Evolutionary conservation across 768 basidiomycete species (phyloP), one percentile per base, ranked within the genome.

Genomic region (Albatrellus ellisii): DNA sequence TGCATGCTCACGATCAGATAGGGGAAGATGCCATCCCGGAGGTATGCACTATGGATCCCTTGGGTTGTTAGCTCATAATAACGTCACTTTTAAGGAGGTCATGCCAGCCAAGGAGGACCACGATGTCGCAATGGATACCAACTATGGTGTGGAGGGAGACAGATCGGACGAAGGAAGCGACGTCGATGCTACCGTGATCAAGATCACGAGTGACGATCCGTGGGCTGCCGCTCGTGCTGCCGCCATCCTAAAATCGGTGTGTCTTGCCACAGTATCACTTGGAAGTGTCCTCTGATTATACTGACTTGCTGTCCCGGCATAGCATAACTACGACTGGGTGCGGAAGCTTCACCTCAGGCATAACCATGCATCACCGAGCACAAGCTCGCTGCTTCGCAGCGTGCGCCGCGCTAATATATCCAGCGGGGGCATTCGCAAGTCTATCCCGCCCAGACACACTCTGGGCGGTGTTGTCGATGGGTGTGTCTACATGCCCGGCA

Each of bases 171-270:
- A 62, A 4, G 45, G 50, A 22, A 63, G 63, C 36, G 62, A 62
- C 4, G 64, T 67, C 7, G 72, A 74, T 39, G 59, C 64, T 11
- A 72, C 72, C n/a, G 63, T 92, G 4, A 76, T 95, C 48, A 81
- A 85, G 62, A 84, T 94, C 46, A 79, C 79, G 2, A 88, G 85
- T 45, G 73, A 75, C 17, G 85, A 94, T 58, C 85, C 91, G 2
- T 68, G 70, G 45, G 87, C 87, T 14, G 91, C 91, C 35, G 91
- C 90, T 2, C 66, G 86, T 36, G 91, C 90, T n/a, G 90, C 87
- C 26, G 91, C 91, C 0, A 91, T 95, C 45, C 65, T 95, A 51
- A 89, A 84, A 59, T 72, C 86, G 68, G 88, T 87, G 37, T n/a
- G 75, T 58, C 10, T 1, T 18, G n/a, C n/a, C n/a, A n/a, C n/a